A percentile compares a stretch with the other conserved stretches of the same genome.
phyloP scores from a whole-genome alignment of 176 grass and related monocot genomes.

The Elymus sibiricus region DNA sequence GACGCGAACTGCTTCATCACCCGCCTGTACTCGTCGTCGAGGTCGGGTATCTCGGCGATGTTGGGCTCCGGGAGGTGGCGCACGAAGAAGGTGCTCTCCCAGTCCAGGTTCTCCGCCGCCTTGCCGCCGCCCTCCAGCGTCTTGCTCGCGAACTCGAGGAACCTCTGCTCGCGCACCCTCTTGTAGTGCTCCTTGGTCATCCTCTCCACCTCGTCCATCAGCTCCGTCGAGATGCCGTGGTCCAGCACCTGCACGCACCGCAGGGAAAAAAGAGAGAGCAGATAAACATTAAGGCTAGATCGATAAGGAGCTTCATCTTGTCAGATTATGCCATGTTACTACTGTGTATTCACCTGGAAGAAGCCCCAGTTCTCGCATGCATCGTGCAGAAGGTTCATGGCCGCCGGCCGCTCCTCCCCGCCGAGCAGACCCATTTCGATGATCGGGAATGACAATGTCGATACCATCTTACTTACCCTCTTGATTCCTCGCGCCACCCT shows the following conservation, averaged over 20 bases:
- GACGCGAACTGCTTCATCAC: slow-evolving; percentile 65
- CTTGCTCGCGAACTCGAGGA: slow-evolving; percentile 75
- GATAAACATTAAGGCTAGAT: neutral
- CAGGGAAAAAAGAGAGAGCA: too few relatives aligned
- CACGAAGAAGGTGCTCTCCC: slow-evolving; percentile 75
- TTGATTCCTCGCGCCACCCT: neutral
- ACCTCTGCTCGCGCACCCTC: slow-evolving; percentile 55
- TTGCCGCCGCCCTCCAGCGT: slow-evolving; percentile 26
- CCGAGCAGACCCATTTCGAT: slow-evolving; percentile 69
- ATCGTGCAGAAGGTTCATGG: slow-evolving; percentile 63
- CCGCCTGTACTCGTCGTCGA: slow-evolving; percentile 54
- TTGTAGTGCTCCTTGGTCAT: slow-evolving; percentile 88
- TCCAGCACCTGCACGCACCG: slow-evolving; percentile 40
- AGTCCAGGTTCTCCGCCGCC: slow-evolving; percentile 63
- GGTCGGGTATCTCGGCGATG: slow-evolving; percentile 52
- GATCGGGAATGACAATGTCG: slow-evolving; percentile 46
- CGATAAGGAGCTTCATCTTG: neutral
- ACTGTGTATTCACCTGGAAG: slow-evolving; percentile 57
- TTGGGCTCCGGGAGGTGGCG: slow-evolving; percentile 71
- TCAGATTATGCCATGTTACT: neutral
- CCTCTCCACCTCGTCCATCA: slow-evolving; percentile 86
- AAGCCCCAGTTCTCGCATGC: slow-evolving; percentile 98
- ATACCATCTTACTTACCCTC: neutral
- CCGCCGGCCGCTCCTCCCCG: slow-evolving; percentile 41
- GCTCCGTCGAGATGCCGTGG: slow-evolving; percentile 74